Percentiles rank a stretch among this genome's conserved stretches.
Evolutionary conservation across 768 basidiomycete genomes (phyloP).

Genomic region (Panaeolus cyanescens): DNA sequence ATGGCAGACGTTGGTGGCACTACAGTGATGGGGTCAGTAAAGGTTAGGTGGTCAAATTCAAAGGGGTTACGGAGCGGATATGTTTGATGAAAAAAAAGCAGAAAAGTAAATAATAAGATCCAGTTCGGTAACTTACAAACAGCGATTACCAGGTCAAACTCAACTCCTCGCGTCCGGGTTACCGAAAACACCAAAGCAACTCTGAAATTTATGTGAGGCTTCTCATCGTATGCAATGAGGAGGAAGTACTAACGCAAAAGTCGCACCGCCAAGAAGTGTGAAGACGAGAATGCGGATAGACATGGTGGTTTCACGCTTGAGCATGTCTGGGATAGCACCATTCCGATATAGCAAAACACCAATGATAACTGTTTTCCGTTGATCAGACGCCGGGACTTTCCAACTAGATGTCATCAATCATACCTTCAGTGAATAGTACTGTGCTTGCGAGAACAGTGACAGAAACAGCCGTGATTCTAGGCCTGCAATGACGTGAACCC

Average conservation of each 20-base stretch:
- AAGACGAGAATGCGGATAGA: constrained; percentile 30
- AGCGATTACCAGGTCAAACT: constrained; percentile 31
- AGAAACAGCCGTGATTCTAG: constrained; percentile 27
- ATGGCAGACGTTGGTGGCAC: background rate
- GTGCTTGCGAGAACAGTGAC: constrained; percentile 20
- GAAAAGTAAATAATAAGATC: too few species aligned
- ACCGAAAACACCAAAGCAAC: constrained; percentile 25
- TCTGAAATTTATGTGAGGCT: constrained; percentile 12
- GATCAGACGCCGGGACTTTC: too few species aligned
- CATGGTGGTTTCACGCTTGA: constrained; percentile 27
- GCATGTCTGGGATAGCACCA: constrained; percentile 21
- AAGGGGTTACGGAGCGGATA: too few species aligned
- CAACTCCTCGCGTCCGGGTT: constrained; percentile 21
- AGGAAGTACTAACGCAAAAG: constrained; percentile 12
- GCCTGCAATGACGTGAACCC: constrained; percentile 12
- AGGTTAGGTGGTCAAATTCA: too few species aligned
- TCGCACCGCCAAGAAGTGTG: constrained; percentile 21
- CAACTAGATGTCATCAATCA: background rate
- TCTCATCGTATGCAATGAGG: background rate
- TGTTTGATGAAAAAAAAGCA: too few species aligned
- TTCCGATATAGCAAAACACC: constrained; percentile 25
- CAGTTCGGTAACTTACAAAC: constrained; percentile 16
- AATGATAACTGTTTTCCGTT: constrained; percentile 26
- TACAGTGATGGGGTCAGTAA: too few species aligned
- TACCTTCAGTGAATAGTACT: constrained; percentile 28